A percentile compares a stretch with the other conserved stretches of the same genome.
Evolutionary conservation across 495 filamentous ascomycete genomes (phyloP).

Genomic region (Talaromyces wortmannii): DNA sequence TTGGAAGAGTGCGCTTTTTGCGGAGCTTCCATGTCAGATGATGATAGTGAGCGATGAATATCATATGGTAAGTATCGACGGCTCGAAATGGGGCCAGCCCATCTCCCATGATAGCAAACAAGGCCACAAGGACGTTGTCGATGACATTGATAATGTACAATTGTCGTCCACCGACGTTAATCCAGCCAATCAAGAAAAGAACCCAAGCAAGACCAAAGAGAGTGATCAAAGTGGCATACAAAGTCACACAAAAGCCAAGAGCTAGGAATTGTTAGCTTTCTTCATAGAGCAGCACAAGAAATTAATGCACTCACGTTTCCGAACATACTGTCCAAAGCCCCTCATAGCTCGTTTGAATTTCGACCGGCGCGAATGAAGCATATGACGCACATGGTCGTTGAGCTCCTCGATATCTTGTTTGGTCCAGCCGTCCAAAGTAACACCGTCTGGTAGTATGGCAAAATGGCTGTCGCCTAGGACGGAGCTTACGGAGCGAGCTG

Average conservation of each 20-base stretch:
- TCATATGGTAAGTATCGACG: conserved; percentile 78
- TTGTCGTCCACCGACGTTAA: background rate
- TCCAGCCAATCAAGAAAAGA: conserved; percentile 64
- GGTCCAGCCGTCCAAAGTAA: conserved; percentile 60
- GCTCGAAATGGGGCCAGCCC: conserved; percentile 69
- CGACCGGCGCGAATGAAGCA: conserved; percentile 69
- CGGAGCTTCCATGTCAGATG: conserved; percentile 67
- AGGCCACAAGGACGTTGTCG: conserved; percentile 68
- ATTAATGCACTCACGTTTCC: conserved; percentile 43
- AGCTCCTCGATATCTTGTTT: conserved; percentile 62
- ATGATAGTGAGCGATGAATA: conserved; percentile 60
- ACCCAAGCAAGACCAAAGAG: conserved; percentile 80
- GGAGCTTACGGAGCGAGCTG: conserved; percentile 24
- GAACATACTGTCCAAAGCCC: conserved; percentile 67
- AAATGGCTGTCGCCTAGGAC: conserved; percentile 27
- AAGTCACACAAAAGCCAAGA: conserved; percentile 66
- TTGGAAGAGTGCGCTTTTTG: conserved; percentile 50
- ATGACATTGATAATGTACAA: conserved; percentile 54
- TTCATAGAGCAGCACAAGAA: background rate
- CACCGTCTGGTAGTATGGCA: conserved; percentile 44
- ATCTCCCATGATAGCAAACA: conserved; percentile 73
- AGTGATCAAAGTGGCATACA: conserved; percentile 76
- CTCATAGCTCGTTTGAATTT: conserved; percentile 70
- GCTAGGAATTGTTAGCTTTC: conserved; percentile 24
- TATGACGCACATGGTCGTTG: conserved; percentile 76